A percentile compares a stretch with the other conserved stretches of the same genome.
These are phyloP conservation scores for Exutisphaerella laricina DNA, from an alignment of 2,329 filamentous ascomycete genomes.

Conservation along the genomic window DNA sequence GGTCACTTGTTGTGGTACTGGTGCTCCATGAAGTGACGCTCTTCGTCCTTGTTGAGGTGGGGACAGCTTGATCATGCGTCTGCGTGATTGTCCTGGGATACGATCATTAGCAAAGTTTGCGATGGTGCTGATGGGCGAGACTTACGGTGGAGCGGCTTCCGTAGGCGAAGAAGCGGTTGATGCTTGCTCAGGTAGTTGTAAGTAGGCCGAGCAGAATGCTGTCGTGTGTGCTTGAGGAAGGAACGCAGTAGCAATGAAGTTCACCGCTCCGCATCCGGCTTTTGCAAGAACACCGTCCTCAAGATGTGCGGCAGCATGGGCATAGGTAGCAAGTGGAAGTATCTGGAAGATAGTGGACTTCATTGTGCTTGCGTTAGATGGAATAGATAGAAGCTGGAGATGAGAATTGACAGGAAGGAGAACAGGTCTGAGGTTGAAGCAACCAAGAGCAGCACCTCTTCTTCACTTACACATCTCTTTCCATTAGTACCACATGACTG, in stretches of 20 bases:
- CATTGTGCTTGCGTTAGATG: too few species aligned
- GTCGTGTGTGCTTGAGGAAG: conserved; percentile 6
- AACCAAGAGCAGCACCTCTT: too few species aligned
- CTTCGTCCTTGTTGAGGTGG: not conserved
- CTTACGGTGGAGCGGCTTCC: not conserved
- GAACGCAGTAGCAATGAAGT: conserved; percentile 7
- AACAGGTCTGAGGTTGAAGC: too few species aligned
- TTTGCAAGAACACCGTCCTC: too few species aligned
- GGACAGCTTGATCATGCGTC: not conserved
- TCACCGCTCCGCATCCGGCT: conserved; percentile 6
- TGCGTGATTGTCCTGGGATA: not conserved
- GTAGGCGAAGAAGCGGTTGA: not conserved
- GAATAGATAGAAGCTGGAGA: too few species aligned
- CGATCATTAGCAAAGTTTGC: not conserved
- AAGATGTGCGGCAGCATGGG: too few species aligned
- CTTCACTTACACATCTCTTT: too few species aligned
- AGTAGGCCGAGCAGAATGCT: conserved; percentile 8
- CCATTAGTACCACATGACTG: too few species aligned
- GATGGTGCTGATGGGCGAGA: not conserved
- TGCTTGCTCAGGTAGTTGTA: conserved; percentile 1
- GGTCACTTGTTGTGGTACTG: not conserved
- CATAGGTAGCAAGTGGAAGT: too few species aligned
- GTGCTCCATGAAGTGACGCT: not conserved
- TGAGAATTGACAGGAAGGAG: too few species aligned
- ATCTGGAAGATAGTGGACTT: too few species aligned